Conservation (phyloP, 2,329 filamentous ascomycete species). For the Alternaria dauci region DNA sequence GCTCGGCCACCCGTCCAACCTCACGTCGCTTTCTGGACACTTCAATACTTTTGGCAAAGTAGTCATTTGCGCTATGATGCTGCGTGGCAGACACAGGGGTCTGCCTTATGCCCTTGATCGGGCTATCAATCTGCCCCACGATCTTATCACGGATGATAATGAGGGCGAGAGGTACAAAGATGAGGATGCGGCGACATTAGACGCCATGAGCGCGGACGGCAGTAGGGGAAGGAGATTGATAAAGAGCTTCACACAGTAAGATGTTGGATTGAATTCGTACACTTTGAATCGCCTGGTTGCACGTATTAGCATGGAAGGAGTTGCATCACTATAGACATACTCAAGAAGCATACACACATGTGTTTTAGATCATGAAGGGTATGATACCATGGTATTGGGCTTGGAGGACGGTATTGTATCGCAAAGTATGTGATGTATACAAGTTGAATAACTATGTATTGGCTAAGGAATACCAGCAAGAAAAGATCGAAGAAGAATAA, state of each 20-base stretch:
- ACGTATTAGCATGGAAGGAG: background rate
- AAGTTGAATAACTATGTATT: background rate
- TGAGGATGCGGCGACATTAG: background rate
- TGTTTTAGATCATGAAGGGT: background rate
- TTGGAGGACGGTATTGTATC: fast-evolving
- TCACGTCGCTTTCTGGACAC: slow-evolving; percentile 82
- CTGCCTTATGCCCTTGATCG: slow-evolving; percentile 73
- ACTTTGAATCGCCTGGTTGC: background rate
- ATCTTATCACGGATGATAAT: slow-evolving; percentile 39
- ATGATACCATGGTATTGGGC: background rate
- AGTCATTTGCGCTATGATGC: slow-evolving; percentile 71
- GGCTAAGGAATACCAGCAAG: background rate
- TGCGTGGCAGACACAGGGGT: slow-evolving; percentile 71
- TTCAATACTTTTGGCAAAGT: slow-evolving; percentile 76
- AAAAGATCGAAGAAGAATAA: background rate
- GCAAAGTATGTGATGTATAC: background rate
- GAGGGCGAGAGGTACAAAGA: slow-evolving; percentile 5
- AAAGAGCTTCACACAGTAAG: slow-evolving; percentile 4
- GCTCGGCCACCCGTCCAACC: slow-evolving; percentile 77
- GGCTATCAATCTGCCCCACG: slow-evolving; percentile 72
- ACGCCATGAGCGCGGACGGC: background rate
- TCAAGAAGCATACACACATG: background rate
- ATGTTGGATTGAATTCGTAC: too few relatives aligned
- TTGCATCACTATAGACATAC: background rate
- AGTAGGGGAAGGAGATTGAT: background rate